A percentile compares a stretch with the other conserved stretches of the same genome.
Conservation (phyloP, 2,329 filamentous ascomycete species). For the Cyphellophora attinorum region DNA sequence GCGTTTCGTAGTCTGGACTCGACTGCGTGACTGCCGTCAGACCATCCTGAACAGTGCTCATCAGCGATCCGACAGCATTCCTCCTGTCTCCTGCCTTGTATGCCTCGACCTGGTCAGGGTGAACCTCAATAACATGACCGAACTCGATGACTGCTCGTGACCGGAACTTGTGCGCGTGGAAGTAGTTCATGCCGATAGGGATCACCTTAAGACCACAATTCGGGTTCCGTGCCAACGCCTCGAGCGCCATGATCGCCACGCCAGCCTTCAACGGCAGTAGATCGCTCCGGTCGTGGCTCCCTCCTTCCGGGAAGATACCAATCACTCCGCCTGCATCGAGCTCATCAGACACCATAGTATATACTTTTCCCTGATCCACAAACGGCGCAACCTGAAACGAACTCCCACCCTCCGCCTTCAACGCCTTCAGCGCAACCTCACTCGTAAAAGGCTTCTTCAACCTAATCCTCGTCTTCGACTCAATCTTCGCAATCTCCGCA, state of each 20-base stretch:
- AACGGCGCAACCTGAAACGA: constrained; percentile 85
- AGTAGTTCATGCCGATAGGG: constrained; percentile 98
- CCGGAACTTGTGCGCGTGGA: constrained; percentile 96
- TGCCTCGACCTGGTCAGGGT: constrained; percentile 69
- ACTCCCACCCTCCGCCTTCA: constrained; percentile 73
- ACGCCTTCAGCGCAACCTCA: constrained; percentile 62
- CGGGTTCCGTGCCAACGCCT: constrained; percentile 74
- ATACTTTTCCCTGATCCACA: constrained; percentile 87
- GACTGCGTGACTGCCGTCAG: constrained; percentile 84
- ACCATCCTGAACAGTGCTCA: constrained; percentile 79
- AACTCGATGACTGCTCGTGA: constrained; percentile 95
- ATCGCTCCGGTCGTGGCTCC: constrained; percentile 88
- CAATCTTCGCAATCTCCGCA: constrained; percentile 72
- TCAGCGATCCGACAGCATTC: constrained; percentile 73
- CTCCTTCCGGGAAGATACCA: constrained; percentile 94
- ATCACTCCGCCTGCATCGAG: constrained; percentile 78
- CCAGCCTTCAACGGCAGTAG: constrained; percentile 89
- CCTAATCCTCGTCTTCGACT: constrained; percentile 69
- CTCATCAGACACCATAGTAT: constrained; percentile 82
- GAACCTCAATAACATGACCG: constrained; percentile 77
- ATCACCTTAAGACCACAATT: constrained; percentile 88
- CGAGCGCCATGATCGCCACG: constrained; percentile 95
- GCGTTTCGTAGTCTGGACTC: constrained; percentile 85
- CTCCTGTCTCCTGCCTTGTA: constrained; percentile 76
- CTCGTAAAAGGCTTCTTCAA: constrained; percentile 83